Conservation (phyloP, 2,329 filamentous ascomycete species). For the Alternaria sp. region DNA sequence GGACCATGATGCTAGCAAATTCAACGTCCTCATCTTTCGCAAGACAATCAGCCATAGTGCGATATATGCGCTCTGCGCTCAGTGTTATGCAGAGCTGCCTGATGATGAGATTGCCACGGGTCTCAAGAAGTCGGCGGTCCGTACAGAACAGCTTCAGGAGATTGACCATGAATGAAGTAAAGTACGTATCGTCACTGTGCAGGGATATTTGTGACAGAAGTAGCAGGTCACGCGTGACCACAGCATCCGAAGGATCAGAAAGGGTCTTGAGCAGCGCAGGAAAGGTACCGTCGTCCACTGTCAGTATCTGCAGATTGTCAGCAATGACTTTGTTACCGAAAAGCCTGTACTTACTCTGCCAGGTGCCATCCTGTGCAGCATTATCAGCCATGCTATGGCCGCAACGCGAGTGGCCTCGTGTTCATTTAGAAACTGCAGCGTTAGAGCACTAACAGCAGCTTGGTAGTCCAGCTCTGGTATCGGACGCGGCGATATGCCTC, state of each 20-base stretch:
- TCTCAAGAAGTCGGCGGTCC: conserved; percentile 89
- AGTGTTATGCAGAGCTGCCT: conserved; percentile 91
- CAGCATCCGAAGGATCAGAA: conserved; percentile 92
- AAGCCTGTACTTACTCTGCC: conserved; percentile 69
- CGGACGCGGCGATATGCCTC: conserved; percentile 54
- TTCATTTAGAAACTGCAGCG: conserved; percentile 92
- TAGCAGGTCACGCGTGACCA: conserved; percentile 93
- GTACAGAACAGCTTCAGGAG: conserved; percentile 94
- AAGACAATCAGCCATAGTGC: conserved; percentile 93
- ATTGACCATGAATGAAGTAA: conserved; percentile 98
- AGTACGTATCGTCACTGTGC: conserved; percentile 97
- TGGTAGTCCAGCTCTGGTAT: conserved; percentile 88
- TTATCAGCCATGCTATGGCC: conserved; percentile 94
- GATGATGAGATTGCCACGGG: conserved; percentile 94
- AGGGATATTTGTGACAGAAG: conserved; percentile 94
- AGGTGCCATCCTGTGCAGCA: conserved; percentile 95
- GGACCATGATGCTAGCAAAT: conserved; percentile 99
- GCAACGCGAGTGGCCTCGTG: conserved; percentile 95
- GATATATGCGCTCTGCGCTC: conserved; percentile 93
- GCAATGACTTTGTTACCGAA: neutral
- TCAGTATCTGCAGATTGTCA: conserved; percentile 62
- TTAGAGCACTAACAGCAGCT: conserved; percentile 91
- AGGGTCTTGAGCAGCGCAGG: conserved; percentile 94
- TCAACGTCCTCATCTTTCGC: conserved; percentile 98
- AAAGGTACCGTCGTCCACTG: conserved; percentile 97